A percentile compares a stretch with the other conserved stretches of the same genome.
Conservation (phyloP, 768 basidiomycete genomes). For the Termitomyces sp. region DNA sequence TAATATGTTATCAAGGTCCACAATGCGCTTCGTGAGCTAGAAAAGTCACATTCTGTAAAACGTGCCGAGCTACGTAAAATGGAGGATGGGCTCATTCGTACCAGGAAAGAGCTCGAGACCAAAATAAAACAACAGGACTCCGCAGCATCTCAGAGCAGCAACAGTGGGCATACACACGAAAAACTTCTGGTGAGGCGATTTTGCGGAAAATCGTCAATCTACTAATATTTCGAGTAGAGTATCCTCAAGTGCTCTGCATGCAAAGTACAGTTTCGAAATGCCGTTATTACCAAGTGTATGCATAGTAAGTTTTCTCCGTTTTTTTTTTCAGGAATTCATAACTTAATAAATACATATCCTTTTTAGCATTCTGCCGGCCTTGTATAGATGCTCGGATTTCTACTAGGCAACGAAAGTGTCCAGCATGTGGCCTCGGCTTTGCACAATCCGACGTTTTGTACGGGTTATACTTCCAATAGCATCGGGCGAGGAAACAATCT, state of each 20-base stretch:
- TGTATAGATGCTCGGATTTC: slow-evolving; percentile 86
- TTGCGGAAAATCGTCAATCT: background rate
- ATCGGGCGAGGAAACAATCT: slow-evolving; percentile 6
- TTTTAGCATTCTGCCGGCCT: slow-evolving; percentile 73
- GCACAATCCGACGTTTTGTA: slow-evolving; percentile 71
- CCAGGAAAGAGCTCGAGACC: slow-evolving; percentile 36
- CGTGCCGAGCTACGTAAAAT: slow-evolving; percentile 31
- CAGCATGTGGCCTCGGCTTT: slow-evolving; percentile 79
- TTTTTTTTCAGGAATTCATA: background rate
- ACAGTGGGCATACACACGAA: slow-evolving; percentile 2
- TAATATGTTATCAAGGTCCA: slow-evolving; percentile 18
- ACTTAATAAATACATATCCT: background rate
- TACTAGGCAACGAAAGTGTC: slow-evolving; percentile 92
- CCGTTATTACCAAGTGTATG: slow-evolving; percentile 84
- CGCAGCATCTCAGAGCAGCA: background rate
- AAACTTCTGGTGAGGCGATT: slow-evolving; percentile 43
- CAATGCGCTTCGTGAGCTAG: slow-evolving; percentile 26
- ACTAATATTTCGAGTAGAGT: slow-evolving; percentile 36
- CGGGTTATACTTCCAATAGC: slow-evolving; percentile 38
- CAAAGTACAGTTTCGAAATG: slow-evolving; percentile 67
- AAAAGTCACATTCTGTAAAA: slow-evolving; percentile 23
- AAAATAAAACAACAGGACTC: slow-evolving; percentile 9
- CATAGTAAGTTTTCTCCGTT: slow-evolving; percentile 59
- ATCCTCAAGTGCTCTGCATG: slow-evolving; percentile 90
- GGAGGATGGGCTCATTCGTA: slow-evolving; percentile 43